phyloP scores from a whole-genome alignment of 352 stramenopile genomes.

The Phytopythium helicoides region DNA sequence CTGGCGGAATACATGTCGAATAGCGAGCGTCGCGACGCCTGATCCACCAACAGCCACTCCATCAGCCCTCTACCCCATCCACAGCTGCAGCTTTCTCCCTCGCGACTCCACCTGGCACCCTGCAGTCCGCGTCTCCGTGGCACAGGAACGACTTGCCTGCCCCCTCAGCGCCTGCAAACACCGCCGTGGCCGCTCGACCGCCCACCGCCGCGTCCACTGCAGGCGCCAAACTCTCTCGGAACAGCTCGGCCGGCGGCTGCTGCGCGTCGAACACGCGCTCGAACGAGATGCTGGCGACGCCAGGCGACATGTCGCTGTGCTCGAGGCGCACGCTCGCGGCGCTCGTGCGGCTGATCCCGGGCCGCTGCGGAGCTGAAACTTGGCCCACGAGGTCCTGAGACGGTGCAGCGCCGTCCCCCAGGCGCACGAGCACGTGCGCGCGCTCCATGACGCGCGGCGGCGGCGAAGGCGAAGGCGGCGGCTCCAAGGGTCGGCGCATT shows the following conservation, averaged over 20 bases:
- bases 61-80: background rate
- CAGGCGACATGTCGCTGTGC: conserved; percentile 73
- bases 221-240: conserved; percentile 33
- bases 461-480: too few species aligned
- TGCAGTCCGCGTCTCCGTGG: conserved; percentile 34
- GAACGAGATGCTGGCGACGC: conserved; percentile 75
- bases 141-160: conserved; percentile 68
- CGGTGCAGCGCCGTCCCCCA: conserved; percentile 13
- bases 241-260: conserved; percentile 38
- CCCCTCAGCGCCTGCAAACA: conserved; percentile 37
- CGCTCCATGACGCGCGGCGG: conserved; percentile 26
- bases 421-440: conserved; percentile 57
- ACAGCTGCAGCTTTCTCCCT: too few species aligned
- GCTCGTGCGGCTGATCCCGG: conserved; percentile 56
- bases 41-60: background rate
- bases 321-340: conserved; percentile 63
- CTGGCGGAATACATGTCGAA: conserved; percentile 30
- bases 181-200: conserved; percentile 35
- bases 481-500: conserved; percentile 1
- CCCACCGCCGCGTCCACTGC: conserved; percentile 21
- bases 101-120: conserved; percentile 6
- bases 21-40: conserved; percentile 35
- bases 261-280: conserved; percentile 61
- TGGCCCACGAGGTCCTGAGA: conserved; percentile 1
- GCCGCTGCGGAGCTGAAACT: background rate